phyloP scores from a whole-genome alignment of 805 yeast genomes.

The Myxozyma melibiosi region DNA sequence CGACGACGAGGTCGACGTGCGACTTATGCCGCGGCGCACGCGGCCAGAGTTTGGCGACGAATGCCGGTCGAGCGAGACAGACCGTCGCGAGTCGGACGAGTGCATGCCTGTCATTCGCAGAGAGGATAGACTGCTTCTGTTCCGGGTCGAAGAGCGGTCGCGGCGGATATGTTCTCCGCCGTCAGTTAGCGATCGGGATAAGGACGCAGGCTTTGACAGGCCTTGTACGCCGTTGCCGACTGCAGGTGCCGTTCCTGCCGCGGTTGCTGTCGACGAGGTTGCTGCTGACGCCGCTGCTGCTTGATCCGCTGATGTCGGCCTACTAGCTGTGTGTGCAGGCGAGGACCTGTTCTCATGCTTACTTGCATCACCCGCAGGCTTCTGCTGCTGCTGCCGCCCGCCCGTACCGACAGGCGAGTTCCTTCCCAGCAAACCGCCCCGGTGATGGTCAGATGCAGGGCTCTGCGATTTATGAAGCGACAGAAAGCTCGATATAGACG shows the following conservation, averaged over 20 bases:
- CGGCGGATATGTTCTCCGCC: not conserved
- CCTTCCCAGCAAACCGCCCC: no score
- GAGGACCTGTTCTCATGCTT: no score
- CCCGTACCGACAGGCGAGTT: no score
- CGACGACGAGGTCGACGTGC: constrained; percentile 34
- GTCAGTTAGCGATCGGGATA: constrained; percentile 1
- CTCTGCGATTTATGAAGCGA: not conserved
- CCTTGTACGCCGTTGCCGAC: no score
- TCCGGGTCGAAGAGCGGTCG: not conserved
- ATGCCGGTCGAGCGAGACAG: constrained; percentile 25
- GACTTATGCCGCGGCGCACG: constrained; percentile 20
- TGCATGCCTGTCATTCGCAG: constrained; percentile 9
- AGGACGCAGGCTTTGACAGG: no score
- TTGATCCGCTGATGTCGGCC: no score
- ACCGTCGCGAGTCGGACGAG: constrained; percentile 20
- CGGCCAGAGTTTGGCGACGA: constrained; percentile 20
- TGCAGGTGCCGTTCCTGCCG: not conserved
- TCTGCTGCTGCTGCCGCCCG: no score
- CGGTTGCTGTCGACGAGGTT: not conserved
- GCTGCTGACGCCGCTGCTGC: no score
- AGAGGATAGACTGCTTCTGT: not conserved
- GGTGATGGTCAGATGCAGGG: not conserved
- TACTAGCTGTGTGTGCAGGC: no score
- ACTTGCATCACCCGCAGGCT: no score
- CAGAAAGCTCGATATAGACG: constrained; percentile 10